phyloP scores from a whole-genome alignment of 805 yeast species.

The Isabelozyma pseudorhagii region DNA sequence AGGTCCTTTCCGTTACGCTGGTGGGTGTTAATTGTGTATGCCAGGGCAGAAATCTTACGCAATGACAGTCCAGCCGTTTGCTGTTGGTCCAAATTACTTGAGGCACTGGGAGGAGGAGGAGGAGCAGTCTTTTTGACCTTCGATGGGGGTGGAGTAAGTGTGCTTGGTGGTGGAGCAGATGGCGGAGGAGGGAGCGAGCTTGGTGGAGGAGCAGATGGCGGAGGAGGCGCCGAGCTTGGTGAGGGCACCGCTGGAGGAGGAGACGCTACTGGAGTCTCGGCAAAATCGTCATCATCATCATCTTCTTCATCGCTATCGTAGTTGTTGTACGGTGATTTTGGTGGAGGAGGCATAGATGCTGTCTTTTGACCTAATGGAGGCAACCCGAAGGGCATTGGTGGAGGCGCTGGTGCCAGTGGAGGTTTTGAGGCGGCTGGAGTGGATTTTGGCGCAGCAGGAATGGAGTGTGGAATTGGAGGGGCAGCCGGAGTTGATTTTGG shows the following conservation, averaged over 20 bases:
- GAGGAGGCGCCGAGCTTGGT: slow-evolving; percentile 17
- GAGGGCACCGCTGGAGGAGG: slow-evolving; percentile 24
- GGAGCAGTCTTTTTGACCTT: slow-evolving; percentile 22
- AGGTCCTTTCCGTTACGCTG: slow-evolving; percentile 15
- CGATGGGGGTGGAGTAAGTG: slow-evolving; percentile 11
- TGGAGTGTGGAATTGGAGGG: slow-evolving; percentile 32
- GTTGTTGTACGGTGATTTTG: slow-evolving; percentile 6
- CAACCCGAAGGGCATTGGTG: slow-evolving; percentile 26
- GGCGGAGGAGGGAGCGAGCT: slow-evolving; percentile 20
- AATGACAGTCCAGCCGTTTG: slow-evolving; percentile 49
- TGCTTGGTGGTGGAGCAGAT: slow-evolving; percentile 20
- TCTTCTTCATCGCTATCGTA: background rate
- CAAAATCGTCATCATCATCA: background rate
- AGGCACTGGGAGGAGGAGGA: slow-evolving; percentile 13
- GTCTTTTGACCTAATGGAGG: slow-evolving; percentile 17
- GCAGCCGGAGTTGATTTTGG: slow-evolving; percentile 23
- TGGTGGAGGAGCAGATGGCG: slow-evolving; percentile 19
- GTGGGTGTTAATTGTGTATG: slow-evolving; percentile 55
- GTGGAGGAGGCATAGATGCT: slow-evolving; percentile 15
- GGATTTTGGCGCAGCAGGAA: slow-evolving; percentile 24
- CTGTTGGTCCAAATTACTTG: slow-evolving; percentile 33
- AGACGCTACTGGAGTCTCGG: slow-evolving; percentile 9
- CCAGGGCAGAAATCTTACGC: slow-evolving; percentile 61
- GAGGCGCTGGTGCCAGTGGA: background rate
- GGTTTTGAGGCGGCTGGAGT: background rate